Evolutionary conservation across 2,329 filamentous ascomycete genomes (phyloP).

Genomic region (Graphiopsis chlorocephala): DNA sequence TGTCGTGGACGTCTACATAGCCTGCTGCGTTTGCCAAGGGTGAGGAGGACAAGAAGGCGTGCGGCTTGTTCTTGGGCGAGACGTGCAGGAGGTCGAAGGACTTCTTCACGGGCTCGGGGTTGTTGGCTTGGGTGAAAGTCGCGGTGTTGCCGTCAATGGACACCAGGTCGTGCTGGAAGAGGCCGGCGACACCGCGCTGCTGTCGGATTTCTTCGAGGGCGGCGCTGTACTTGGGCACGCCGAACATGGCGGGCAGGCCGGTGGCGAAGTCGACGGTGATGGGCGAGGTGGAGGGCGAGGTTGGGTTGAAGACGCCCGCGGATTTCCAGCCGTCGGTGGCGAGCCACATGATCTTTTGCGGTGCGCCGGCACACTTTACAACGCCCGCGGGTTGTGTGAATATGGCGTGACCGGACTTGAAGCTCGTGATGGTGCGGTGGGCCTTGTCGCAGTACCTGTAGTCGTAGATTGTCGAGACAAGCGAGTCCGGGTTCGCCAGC

Average conservation of each 20-base stretch:
- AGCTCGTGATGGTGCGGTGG: slow-evolving; percentile 30
- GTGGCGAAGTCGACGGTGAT: slow-evolving; percentile 40
- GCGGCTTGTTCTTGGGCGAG: slow-evolving; percentile 39
- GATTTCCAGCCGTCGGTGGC: slow-evolving; percentile 39
- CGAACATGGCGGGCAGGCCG: slow-evolving; percentile 40
- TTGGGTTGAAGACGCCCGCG: slow-evolving; percentile 35
- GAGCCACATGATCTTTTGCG: slow-evolving; percentile 44
- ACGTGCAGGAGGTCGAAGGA: slow-evolving; percentile 40
- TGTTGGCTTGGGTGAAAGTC: slow-evolving; percentile 31
- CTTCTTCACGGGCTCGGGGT: slow-evolving; percentile 29
- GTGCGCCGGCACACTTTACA: slow-evolving; percentile 41
- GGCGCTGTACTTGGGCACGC: slow-evolving; percentile 39
- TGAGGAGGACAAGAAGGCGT: slow-evolving; percentile 38
- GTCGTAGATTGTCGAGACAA: slow-evolving; percentile 39
- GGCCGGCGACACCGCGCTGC: slow-evolving; percentile 37
- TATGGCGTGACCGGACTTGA: slow-evolving; percentile 36
- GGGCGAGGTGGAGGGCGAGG: slow-evolving; percentile 26
- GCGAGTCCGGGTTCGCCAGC: slow-evolving; percentile 34
- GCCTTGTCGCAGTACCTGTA: slow-evolving; percentile 41
- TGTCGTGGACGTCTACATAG: slow-evolving; percentile 38
- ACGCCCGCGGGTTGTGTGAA: slow-evolving; percentile 41
- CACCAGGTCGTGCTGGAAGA: slow-evolving; percentile 40
- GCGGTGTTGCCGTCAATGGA: slow-evolving; percentile 39
- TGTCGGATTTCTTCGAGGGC: slow-evolving; percentile 36
- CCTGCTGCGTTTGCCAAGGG: slow-evolving; percentile 36